phyloP scores from a whole-genome alignment of 495 filamentous ascomycete species.

The Tuber aestivum region DNA sequence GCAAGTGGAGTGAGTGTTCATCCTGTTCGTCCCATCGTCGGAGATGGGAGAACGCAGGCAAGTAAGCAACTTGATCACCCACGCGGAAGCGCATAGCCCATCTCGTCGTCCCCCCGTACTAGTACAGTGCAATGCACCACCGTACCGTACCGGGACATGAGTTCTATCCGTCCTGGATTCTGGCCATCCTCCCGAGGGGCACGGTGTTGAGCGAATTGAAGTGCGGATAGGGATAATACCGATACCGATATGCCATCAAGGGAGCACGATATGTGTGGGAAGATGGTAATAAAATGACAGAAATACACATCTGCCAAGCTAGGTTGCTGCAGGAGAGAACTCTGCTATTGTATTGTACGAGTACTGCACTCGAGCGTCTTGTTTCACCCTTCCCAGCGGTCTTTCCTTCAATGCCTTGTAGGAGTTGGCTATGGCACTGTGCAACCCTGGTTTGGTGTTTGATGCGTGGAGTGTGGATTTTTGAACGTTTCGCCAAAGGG shows the following conservation, averaged over 20 bases:
- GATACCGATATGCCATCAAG: not conserved
- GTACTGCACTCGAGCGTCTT: not conserved
- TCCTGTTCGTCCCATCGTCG: not conserved
- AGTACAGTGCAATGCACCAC: no score
- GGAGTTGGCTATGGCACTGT: not conserved
- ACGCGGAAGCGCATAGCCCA: not conserved
- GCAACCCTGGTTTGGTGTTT: not conserved
- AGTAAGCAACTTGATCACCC: not conserved
- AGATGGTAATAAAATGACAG: no score
- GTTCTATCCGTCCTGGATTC: not conserved
- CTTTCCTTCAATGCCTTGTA: not conserved
- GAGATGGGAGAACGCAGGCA: not conserved
- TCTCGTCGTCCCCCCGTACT: not conserved
- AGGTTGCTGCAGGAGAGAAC: not conserved
- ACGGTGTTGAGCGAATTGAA: not conserved
- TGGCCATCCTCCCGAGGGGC: not conserved
- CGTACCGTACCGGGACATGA: not conserved
- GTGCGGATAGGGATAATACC: not conserved
- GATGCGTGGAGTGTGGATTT: not conserved
- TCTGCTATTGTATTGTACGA: not conserved
- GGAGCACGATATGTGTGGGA: not conserved
- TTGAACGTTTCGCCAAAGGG: not conserved
- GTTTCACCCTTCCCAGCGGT: not conserved
- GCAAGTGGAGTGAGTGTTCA: not conserved
- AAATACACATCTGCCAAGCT: not conserved